phyloP scores from a whole-genome alignment of 1,284 basidiomycete species.

The Cryptococcus depauperatus region DNA sequence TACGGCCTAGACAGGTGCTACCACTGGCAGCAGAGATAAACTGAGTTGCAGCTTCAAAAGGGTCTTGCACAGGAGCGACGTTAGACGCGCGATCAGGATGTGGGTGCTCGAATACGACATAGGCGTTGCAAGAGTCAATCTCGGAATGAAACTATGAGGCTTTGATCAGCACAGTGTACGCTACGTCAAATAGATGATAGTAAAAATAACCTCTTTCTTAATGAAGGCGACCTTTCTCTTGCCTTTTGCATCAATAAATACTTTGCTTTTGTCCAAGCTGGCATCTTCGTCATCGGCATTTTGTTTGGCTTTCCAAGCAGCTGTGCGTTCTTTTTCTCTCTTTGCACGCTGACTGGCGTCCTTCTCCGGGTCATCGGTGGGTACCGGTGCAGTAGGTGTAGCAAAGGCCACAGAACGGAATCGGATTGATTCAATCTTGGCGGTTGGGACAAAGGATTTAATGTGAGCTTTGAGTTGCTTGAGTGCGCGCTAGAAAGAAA shows the following conservation, averaged over 20 bases:
- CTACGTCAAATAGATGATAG: too few species aligned
- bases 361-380: constrained; percentile 44
- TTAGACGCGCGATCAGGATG: constrained; percentile 49
- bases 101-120: constrained; percentile 75
- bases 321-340: constrained; percentile 48
- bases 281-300: constrained; percentile 50
- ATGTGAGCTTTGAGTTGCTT: constrained; percentile 68
- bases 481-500: constrained; percentile 40
- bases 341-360: constrained; percentile 36
- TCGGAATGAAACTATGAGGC: constrained; percentile 57
- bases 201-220: constrained; percentile 71
- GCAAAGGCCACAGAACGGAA: constrained; percentile 85
- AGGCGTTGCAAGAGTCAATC: constrained; percentile 67
- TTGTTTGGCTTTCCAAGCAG: constrained; percentile 56
- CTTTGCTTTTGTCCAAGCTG: constrained; percentile 11
- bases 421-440: constrained; percentile 79
- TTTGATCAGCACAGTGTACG: background rate
- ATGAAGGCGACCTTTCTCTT: constrained; percentile 95
- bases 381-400: constrained; percentile 60
- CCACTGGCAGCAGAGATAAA: constrained; percentile 62
- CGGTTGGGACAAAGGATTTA: constrained; percentile 56
- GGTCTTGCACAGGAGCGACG: constrained; percentile 59
- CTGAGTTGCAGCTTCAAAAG: constrained; percentile 60
- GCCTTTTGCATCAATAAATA: constrained; percentile 67
- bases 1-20: constrained; percentile 63